phyloP scores from a whole-genome alignment of 768 basidiomycete genomes.

The Flagelloscypha sp. region DNA sequence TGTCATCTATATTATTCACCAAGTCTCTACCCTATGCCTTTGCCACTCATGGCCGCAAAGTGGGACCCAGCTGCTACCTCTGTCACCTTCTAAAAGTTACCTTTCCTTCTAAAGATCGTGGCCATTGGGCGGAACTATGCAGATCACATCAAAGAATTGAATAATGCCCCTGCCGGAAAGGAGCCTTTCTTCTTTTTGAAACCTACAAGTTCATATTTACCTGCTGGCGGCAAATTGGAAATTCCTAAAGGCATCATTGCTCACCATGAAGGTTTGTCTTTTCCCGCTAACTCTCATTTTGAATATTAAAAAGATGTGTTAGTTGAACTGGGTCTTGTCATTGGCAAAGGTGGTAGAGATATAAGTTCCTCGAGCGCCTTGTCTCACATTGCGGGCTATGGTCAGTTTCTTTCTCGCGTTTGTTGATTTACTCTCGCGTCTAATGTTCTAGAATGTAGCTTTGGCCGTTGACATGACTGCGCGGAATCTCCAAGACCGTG shows the following conservation, averaged over 20 bases:
- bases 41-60: no score
- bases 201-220: constrained; percentile 84
- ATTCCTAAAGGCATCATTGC: constrained; percentile 77
- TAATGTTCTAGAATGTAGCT: constrained; percentile 37
- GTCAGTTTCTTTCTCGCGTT: constrained; percentile 32
- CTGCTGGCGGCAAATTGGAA: constrained; percentile 72
- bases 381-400: constrained; percentile 84
- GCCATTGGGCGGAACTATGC: constrained; percentile 94
- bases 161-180: constrained; percentile 69
- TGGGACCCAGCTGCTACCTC: no score
- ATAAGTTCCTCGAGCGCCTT: constrained; percentile 67
- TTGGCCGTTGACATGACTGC: constrained; percentile 96
- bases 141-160: constrained; percentile 87
- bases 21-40: no score
- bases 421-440: constrained; percentile 2
- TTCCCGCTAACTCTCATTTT: background rate
- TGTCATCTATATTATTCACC: no score
- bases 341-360: constrained; percentile 81
- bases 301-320: background rate
- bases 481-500: constrained; percentile 87
- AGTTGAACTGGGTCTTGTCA: constrained; percentile 97
- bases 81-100: no score
- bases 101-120: constrained; percentile 62
- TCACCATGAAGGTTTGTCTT: constrained; percentile 77
- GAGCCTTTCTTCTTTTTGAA: constrained; percentile 99